These are phyloP conservation scores for Leishmania aethiopica DNA, from an alignment of 208 protist species.

Conservation along the genomic window DNA sequence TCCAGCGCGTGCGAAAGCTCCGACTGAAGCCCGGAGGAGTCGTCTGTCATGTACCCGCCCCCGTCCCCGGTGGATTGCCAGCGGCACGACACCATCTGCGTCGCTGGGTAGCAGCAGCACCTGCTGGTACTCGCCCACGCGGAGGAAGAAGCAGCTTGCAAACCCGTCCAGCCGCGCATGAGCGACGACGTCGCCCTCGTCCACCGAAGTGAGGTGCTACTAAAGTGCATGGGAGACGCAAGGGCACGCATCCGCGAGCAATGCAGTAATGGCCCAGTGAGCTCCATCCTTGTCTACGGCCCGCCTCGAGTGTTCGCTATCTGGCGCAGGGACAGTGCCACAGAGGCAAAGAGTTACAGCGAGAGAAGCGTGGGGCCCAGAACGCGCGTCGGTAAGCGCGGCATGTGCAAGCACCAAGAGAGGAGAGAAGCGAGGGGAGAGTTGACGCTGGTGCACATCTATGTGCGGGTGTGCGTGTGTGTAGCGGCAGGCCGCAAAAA, in stretches of 20 bases:
- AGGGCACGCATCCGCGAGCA: not conserved
- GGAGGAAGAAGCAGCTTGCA: not conserved
- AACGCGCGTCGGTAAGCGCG: not conserved
- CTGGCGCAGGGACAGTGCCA: not conserved
- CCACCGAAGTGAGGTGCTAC: not conserved
- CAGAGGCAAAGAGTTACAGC: not conserved
- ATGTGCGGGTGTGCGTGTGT: not conserved
- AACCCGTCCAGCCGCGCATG: not conserved
- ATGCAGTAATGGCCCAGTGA: not conserved
- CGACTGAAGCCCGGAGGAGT: conserved; percentile 47
- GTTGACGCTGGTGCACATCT: not conserved
- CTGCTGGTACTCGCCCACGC: not conserved
- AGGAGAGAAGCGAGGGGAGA: not conserved
- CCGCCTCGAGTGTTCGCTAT: not conserved
- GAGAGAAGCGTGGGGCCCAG: not conserved
- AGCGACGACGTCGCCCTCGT: not conserved
- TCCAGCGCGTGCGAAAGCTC: conserved; percentile 68
- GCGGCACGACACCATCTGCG: conserved; percentile 6
- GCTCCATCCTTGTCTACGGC: not conserved
- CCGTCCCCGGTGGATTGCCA: conserved; percentile 20
- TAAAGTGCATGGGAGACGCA: not conserved
- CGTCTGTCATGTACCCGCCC: conserved; percentile 30
- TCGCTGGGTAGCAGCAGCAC: not conserved
- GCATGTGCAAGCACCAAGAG: not conserved
- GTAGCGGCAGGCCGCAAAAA: not conserved